Percentiles rank a stretch among this genome's conserved stretches.
Evolutionary conservation across 1,139 yeast species (phyloP).

Genomic region (Protomyces inundatus): DNA sequence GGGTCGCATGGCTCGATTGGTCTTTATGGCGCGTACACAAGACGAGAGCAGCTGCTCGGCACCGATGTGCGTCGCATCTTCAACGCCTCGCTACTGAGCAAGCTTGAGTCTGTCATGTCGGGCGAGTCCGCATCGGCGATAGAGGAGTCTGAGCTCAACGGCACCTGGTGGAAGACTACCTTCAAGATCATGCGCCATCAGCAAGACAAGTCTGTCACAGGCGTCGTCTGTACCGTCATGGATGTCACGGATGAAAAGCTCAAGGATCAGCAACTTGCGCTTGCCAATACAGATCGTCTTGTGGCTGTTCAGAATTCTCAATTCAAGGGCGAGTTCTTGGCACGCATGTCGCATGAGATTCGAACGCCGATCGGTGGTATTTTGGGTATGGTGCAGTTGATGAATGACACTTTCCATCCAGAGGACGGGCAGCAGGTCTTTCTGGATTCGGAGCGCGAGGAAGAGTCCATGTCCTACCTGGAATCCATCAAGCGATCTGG

Average conservation of each 20-base stretch:
- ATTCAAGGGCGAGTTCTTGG: constrained; percentile 84
- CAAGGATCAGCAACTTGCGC: constrained; percentile 60
- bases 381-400: constrained; percentile 85
- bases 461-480: constrained; percentile 73
- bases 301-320: constrained; percentile 88
- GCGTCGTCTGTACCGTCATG: constrained; percentile 36
- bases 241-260: constrained; percentile 38
- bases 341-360: constrained; percentile 86
- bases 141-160: constrained; percentile 35
- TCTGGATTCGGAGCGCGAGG: constrained; percentile 49
- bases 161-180: constrained; percentile 35
- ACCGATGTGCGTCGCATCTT: constrained; percentile 11
- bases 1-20: constrained; percentile 4
- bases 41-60: background rate
- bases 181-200: constrained; percentile 32
- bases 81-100: background rate
- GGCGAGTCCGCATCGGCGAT: constrained; percentile 6
- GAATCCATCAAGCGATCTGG: constrained; percentile 73
- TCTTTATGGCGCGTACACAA: constrained; percentile 6
- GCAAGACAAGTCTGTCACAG: constrained; percentile 27
- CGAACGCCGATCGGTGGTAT: constrained; percentile 91
- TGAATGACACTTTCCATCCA: constrained; percentile 52
- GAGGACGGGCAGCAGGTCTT: constrained; percentile 1
- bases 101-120: constrained; percentile 20
- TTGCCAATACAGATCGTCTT: constrained; percentile 53